Conservation (phyloP, 345 rosid genomes). For the Citropsis articulata region DNA sequence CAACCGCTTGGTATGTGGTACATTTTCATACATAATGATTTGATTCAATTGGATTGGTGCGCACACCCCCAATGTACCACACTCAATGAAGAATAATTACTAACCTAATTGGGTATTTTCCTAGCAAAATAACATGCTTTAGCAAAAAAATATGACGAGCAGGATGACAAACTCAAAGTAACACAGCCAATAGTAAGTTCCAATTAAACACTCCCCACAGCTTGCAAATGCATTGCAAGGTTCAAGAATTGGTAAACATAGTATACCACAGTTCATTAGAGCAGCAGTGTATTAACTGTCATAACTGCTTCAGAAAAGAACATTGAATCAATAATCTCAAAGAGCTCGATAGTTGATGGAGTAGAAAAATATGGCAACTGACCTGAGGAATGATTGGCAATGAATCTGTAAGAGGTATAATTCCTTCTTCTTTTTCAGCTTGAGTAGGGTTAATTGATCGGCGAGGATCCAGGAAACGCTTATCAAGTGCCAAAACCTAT, state of each 20-base stretch:
- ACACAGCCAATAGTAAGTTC: neutral
- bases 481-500: slow-evolving; percentile 85
- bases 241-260: neutral
- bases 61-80: neutral
- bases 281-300: neutral
- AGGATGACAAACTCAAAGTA: neutral
- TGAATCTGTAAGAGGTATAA: slow-evolving; percentile 85
- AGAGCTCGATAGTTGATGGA: neutral
- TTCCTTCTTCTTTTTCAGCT: slow-evolving; percentile 97
- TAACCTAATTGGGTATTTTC: neutral
- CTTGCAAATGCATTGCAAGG: neutral
- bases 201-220: neutral
- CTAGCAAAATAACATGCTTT: neutral
- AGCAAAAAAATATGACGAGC: neutral
- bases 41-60: neutral
- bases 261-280: neutral
- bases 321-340: neutral
- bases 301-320: neutral
- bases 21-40: neutral
- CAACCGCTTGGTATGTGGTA: neutral
- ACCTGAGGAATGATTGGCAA: slow-evolving; percentile 96
- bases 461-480: slow-evolving; percentile 93
- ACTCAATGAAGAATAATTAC: neutral
- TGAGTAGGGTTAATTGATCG: slow-evolving; percentile 88
- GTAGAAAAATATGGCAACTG: slow-evolving; percentile 21